phyloP scores from a whole-genome alignment of 352 stramenopile genomes.

The Aphanomyces astaci region DNA sequence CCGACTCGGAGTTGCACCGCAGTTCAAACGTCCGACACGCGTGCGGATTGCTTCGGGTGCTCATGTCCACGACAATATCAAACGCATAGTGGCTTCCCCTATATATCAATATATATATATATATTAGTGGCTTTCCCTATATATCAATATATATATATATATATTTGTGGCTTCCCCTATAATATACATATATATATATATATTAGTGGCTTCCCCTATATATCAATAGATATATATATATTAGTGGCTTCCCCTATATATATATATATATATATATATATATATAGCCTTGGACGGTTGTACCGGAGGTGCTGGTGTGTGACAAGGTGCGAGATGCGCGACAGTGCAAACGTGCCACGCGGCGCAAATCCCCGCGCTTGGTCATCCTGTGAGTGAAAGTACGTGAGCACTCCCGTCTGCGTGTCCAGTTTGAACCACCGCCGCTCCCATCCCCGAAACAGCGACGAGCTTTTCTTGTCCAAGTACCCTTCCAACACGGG shows the following conservation, averaged over 20 bases:
- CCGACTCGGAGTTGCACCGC: conserved; percentile 45
- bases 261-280: too few species aligned
- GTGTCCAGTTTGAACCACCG: conserved; percentile 61
- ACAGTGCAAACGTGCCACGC: conserved; percentile 47
- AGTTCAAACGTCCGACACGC: conserved; percentile 61
- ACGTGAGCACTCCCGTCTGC: conserved; percentile 57
- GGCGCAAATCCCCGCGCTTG: conserved; percentile 51
- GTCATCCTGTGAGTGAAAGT: conserved; percentile 61
- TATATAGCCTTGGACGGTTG: too few species aligned
- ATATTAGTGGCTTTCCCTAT: too few species aligned
- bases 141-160: too few species aligned
- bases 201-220: conserved; percentile 30
- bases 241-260: too few species aligned
- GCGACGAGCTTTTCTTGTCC: conserved; percentile 70
- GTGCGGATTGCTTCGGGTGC: conserved; percentile 49
- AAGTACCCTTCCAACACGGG: conserved; percentile 55
- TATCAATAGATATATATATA: too few species aligned
- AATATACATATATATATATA: neutral
- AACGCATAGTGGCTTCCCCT: conserved; percentile 44
- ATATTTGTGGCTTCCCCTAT: too few species aligned
- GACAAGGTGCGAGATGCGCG: conserved; percentile 49
- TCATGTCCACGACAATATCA: conserved; percentile 59
- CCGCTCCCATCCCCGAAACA: conserved; percentile 62
- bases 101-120: too few species aligned
- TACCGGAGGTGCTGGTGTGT: conserved; percentile 34